Base-by-base conservation (phyloP, 2,329 filamentous ascomycete species). In the Verticillium zaregamsianum region DNA sequence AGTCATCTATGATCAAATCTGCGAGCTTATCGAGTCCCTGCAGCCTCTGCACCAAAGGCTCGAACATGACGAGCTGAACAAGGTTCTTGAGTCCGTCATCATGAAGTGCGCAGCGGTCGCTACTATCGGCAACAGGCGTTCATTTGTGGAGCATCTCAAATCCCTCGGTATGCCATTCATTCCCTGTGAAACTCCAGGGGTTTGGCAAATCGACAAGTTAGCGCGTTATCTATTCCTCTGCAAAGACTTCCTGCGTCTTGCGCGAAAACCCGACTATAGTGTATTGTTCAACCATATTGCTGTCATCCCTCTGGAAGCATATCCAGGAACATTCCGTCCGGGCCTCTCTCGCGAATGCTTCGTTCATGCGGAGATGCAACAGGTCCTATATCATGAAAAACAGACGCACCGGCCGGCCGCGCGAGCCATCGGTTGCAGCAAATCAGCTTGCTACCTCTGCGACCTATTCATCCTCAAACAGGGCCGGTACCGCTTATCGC, bases 391-490 rank as follows among this genome's bases (percentile, higher is more conserved):
- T n/a, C 39, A 25, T 11, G 49, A 59, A 40, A 8, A 40, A 20
- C 49, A 59, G n/a, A 49, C 49, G 31, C 32, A 55, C 49, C 35
- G 23, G 17, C 49, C 32, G 15, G 32, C 58, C 45, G 45, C 15
- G 20, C 49, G 49, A 55, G 58, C 58, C 54, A 55, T 59, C 23
- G 49, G 58, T 39, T 59, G 49, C 49, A 59, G 58, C 32, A 59
- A 59, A 52, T 59, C 58, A 23, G 58, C 58, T 25, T 59, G 58
- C 49, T 59, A 59, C 55, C 33, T 59, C 32, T 59, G 33, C 32
- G 49, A 55, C 20, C 58, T 59, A 31, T 59, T 59, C 20, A 60
- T 60, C 15, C 59, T 35, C 20, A 60, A 12, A 31, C 52, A 60
- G 55, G 32, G 52, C 59, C 40, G 40, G 17, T 49, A 23, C 40